phyloP scores from a whole-genome alignment of 2,329 filamentous ascomycete genomes.

The Talaromyces sp. region DNA sequence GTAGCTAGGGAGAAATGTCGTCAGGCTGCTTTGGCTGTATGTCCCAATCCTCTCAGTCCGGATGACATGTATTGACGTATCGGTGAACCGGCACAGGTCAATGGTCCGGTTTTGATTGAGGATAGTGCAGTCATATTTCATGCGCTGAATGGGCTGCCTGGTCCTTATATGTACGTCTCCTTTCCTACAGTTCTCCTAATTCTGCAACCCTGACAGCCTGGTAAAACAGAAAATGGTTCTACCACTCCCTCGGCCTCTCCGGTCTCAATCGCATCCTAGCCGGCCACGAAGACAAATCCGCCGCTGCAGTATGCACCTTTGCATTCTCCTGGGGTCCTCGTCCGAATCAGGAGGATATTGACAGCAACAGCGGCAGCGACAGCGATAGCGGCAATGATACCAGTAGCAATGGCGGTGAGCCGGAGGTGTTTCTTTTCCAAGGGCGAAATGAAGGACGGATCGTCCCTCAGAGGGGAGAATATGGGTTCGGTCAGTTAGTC shows the following conservation, averaged over 20 bases:
- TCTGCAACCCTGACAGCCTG: neutral
- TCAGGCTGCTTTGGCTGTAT: slow-evolving; percentile 55
- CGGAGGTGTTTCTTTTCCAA: slow-evolving; percentile 78
- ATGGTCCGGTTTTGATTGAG: slow-evolving; percentile 81
- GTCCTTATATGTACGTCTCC: slow-evolving; percentile 74
- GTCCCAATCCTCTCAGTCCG: neutral
- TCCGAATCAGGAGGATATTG: neutral
- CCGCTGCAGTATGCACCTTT: slow-evolving; percentile 86
- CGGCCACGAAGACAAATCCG: slow-evolving; percentile 79
- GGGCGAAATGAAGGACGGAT: slow-evolving; percentile 42
- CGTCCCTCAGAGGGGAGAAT: neutral
- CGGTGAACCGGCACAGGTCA: slow-evolving; percentile 49
- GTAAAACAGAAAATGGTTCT: slow-evolving; percentile 74
- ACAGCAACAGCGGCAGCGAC: neutral
- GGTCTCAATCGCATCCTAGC: slow-evolving; percentile 78
- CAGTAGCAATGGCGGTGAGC: slow-evolving; percentile 40
- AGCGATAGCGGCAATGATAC: neutral
- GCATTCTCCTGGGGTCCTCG: slow-evolving; percentile 72
- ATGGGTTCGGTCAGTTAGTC: slow-evolving; percentile 7
- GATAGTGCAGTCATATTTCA: slow-evolving; percentile 86
- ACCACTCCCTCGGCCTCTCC: slow-evolving; percentile 69
- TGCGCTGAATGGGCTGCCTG: slow-evolving; percentile 75
- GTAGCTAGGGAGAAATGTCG: slow-evolving; percentile 78
- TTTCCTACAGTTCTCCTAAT: neutral
- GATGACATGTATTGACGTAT: neutral